Base-by-base conservation (phyloP, 306 rosid species). In the Rosa lucieae region DNA sequence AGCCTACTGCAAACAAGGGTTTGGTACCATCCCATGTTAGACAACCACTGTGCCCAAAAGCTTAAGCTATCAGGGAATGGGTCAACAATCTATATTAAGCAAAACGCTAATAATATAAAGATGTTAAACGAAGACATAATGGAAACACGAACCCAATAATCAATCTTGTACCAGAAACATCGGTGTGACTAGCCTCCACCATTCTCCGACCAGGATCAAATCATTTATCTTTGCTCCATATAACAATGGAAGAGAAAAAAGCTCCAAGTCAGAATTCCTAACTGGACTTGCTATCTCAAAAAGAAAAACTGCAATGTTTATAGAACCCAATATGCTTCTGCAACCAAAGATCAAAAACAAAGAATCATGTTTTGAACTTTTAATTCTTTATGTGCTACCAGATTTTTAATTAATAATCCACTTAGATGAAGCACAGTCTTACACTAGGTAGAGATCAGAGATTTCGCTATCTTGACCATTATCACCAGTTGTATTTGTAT, bases 101-200 rank as follows among this genome's bases (percentile, higher is more conserved):
- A 26, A 23, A 23, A 47, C 29, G 8, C 10, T 63, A 42, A 79
- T 73, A 80, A 53, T 63, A 70, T 18, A 29, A 65, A 29, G 32
- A 59, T 81, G 67, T 48, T 56, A 76, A 77, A 56, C 74, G 70
- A 74, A 63, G 56, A 78, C 78, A 55, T 92, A 92, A 94, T 75
- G 81, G 88, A 88, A 92, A 86, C 85, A 94, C 93, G 72, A 86
- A 92, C 95, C 97, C 87, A 94, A 53, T 82, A 83, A 78, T 86
- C 89, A 85, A 85, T 82, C 82, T 79, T 92, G 99, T 92, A 94
- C 99, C 99, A 94, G 99, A 94, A 94, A 94, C 97, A 94, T 92
- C 73, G 99, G 99, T 78, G 97, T 94, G 55, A 92, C 82, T 48
- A 94, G 99, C 92, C 99, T 87, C 99, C 99, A 94, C 99, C 99